Evolutionary conservation across 441 rosid species (phyloP).

Genomic region (Erysimum cheiri): DNA sequence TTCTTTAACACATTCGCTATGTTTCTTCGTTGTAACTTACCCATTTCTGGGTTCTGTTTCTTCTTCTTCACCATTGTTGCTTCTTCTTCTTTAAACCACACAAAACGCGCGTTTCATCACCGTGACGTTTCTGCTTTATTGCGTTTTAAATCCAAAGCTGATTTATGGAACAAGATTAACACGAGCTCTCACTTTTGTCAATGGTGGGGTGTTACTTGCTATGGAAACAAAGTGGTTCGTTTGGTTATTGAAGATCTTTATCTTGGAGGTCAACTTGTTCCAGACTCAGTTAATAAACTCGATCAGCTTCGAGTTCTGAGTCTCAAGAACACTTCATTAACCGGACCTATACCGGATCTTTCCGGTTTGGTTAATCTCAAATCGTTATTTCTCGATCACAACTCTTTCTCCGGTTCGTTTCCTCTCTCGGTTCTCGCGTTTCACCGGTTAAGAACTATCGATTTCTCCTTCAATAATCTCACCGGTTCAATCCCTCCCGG

Average conservation of each 20-base stretch:
- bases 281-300: constrained; percentile 67
- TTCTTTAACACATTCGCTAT: constrained; percentile 35
- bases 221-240: constrained; percentile 62
- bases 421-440: constrained; percentile 65
- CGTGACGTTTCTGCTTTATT: constrained; percentile 68
- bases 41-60: constrained; percentile 32
- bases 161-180: constrained; percentile 59
- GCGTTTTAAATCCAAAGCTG: constrained; percentile 78
- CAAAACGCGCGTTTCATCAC: constrained; percentile 36
- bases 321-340: constrained; percentile 79
- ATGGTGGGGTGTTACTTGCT: constrained; percentile 83
- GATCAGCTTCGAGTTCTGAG: constrained; percentile 88
- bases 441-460: constrained; percentile 70
- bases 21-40: constrained; percentile 42
- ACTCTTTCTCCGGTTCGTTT: constrained; percentile 70
- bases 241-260: constrained; percentile 58
- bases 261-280: constrained; percentile 70
- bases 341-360: constrained; percentile 78
- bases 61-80: constrained; percentile 35
- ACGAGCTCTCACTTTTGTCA: constrained; percentile 57
- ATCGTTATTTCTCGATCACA: constrained; percentile 70
- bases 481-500: constrained; percentile 63
- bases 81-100: constrained; percentile 36
- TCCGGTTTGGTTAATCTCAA: constrained; percentile 72
- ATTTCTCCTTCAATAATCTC: constrained; percentile 66